A percentile compares a stretch with the other conserved stretches of the same genome.
Evolutionary conservation across 2,329 filamentous ascomycete genomes (phyloP).

Genomic region (Colletotrichum viniferum): DNA sequence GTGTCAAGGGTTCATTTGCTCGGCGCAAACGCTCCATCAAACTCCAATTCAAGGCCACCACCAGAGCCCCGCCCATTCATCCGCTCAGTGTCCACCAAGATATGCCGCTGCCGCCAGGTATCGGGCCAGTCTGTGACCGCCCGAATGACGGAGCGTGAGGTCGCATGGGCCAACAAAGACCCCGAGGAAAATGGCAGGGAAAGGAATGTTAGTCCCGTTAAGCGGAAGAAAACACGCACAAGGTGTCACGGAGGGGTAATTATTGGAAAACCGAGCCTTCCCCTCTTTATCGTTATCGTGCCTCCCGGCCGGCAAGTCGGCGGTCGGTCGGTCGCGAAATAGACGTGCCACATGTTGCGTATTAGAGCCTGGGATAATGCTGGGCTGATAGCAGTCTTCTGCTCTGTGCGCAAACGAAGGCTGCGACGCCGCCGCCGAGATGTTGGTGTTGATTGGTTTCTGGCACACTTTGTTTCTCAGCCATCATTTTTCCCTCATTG

Average conservation of each 20-base stretch:
- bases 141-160: background rate
- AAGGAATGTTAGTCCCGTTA: background rate
- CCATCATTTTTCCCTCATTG: background rate
- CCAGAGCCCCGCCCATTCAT: background rate
- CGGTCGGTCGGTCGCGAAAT: background rate
- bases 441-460: background rate
- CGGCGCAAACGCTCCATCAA: background rate
- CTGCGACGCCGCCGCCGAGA: background rate
- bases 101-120: background rate
- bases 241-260: background rate
- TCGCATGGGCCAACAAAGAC: background rate
- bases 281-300: constrained; percentile 1
- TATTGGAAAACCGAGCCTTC: background rate
- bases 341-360: background rate
- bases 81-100: background rate
- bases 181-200: background rate
- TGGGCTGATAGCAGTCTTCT: background rate
- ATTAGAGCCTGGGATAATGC: background rate
- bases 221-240: background rate
- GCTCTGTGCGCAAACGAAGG: background rate
- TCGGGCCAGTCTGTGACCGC: background rate
- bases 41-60: background rate
- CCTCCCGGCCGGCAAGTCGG: constrained; percentile 1
- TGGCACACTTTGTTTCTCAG: background rate
- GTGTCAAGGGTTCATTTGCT: background rate